Evolutionary conservation across 2,329 filamentous ascomycete genomes (phyloP).

Genomic region (Chaetomium sp.): DNA sequence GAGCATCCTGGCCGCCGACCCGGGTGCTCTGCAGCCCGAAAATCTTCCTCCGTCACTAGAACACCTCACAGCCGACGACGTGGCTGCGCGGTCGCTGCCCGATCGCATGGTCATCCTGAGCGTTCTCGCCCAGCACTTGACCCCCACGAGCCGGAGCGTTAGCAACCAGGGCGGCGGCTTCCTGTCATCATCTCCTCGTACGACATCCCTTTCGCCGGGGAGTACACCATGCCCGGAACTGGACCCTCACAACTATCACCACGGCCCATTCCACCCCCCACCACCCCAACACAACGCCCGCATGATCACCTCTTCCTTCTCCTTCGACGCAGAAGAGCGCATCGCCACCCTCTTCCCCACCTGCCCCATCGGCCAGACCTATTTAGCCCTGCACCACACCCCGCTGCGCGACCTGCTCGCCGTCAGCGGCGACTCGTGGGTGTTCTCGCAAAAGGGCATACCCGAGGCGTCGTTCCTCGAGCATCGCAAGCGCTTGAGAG

Average conservation of each 20-base stretch:
- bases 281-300: neutral
- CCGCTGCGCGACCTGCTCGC: slow-evolving; percentile 53
- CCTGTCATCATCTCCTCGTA: neutral
- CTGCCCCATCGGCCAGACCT: slow-evolving; percentile 44
- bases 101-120: slow-evolving; percentile 38
- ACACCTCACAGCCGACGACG: slow-evolving; percentile 30
- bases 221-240: slow-evolving; percentile 24
- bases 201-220: slow-evolving; percentile 12
- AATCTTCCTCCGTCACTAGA: slow-evolving; percentile 28
- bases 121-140: slow-evolving; percentile 32
- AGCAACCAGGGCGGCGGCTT: slow-evolving; percentile 27
- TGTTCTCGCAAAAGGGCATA: slow-evolving; percentile 49
- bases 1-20: slow-evolving; percentile 25
- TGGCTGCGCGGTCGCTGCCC: slow-evolving; percentile 32
- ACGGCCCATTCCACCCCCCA: slow-evolving; percentile 10
- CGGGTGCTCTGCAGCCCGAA: slow-evolving; percentile 25
- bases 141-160: no score
- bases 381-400: slow-evolving; percentile 51
- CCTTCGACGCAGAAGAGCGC: slow-evolving; percentile 23
- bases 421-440: slow-evolving; percentile 52
- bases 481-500: slow-evolving; percentile 40
- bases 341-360: slow-evolving; percentile 39
- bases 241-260: slow-evolving; percentile 15
- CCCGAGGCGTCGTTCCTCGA: slow-evolving; percentile 38
- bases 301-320: slow-evolving; percentile 9